phyloP scores from a whole-genome alignment of 306 rosid genomes.

The Oemleria cerasiformis region DNA sequence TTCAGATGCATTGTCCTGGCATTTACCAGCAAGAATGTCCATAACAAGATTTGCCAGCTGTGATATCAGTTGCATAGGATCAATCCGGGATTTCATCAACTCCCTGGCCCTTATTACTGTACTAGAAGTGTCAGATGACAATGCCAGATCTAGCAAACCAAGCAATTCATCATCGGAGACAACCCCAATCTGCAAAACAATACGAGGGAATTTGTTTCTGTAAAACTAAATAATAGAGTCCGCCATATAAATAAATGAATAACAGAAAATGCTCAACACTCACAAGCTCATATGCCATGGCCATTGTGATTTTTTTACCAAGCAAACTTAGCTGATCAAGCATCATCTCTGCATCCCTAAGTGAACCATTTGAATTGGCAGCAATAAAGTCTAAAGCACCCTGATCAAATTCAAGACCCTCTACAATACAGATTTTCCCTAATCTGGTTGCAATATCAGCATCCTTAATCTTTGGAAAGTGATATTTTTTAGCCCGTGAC shows the following conservation, averaged over 20 bases:
- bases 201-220: not conserved
- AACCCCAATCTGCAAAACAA: constrained; percentile 66
- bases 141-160: constrained; percentile 76
- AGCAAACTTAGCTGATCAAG: constrained; percentile 91
- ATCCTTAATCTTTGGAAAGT: constrained; percentile 71
- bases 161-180: constrained; percentile 82
- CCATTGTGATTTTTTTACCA: constrained; percentile 56
- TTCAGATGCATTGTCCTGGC: constrained; percentile 49
- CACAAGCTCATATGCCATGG: constrained; percentile 70
- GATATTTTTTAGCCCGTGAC: constrained; percentile 64
- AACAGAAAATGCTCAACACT: constrained; percentile 28
- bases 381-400: constrained; percentile 68
- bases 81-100: constrained; percentile 73
- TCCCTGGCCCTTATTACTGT: constrained; percentile 79
- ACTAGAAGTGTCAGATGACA: constrained; percentile 75
- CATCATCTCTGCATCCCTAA: constrained; percentile 92
- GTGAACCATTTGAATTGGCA: constrained; percentile 67
- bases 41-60: constrained; percentile 81
- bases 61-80: constrained; percentile 79
- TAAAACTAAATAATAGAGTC: constrained; percentile 5
- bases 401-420: constrained; percentile 67
- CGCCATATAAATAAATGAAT: constrained; percentile 10
- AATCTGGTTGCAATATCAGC: constrained; percentile 58
- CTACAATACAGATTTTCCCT: constrained; percentile 53
- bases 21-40: constrained; percentile 84